Evolutionary conservation across 1,284 basidiomycete species (phyloP).

Genomic region (Fomitopsis betulina): DNA sequence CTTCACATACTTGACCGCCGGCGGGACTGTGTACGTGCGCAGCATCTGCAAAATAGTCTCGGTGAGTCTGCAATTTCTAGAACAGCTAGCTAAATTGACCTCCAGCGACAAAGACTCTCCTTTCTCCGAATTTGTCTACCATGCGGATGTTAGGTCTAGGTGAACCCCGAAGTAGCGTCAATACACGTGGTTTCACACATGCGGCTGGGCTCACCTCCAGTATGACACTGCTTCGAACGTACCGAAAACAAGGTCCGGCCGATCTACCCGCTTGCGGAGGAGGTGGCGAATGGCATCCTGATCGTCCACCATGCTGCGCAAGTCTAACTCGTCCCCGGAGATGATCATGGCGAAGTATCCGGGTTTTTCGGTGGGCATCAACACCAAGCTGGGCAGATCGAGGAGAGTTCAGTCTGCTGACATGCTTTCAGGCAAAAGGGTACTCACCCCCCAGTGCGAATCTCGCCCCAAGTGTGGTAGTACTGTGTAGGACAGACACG

Average conservation of each 20-base stretch:
- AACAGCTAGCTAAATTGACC: conserved; percentile 19
- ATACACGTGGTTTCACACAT: too few relatives aligned
- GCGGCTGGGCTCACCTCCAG: conserved; percentile 10
- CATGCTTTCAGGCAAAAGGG: too few relatives aligned
- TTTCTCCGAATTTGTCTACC: conserved; percentile 30
- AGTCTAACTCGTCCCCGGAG: too few relatives aligned
- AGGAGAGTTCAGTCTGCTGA: too few relatives aligned
- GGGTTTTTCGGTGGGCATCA: conserved; percentile 6
- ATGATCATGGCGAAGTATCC: conserved; percentile 1
- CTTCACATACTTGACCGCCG: conserved; percentile 23
- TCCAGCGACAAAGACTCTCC: conserved; percentile 33
- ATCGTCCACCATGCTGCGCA: too few relatives aligned
- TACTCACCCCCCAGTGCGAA: too few relatives aligned
- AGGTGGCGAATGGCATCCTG: not conserved
- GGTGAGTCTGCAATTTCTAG: too few relatives aligned
- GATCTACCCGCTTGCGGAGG: conserved; percentile 1
- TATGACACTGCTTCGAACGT: conserved; percentile 3
- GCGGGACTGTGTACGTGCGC: conserved; percentile 24
- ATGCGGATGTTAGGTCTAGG: conserved; percentile 34
- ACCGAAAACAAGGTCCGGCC: conserved; percentile 9
- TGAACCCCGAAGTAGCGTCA: not conserved
- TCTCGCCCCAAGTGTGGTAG: conserved; percentile 22
- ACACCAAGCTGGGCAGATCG: not conserved
- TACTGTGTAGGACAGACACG: not conserved
- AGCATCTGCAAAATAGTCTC: conserved; percentile 7